phyloP scores from a whole-genome alignment of 1,284 basidiomycete species.

The Gomphus bonarii region DNA sequence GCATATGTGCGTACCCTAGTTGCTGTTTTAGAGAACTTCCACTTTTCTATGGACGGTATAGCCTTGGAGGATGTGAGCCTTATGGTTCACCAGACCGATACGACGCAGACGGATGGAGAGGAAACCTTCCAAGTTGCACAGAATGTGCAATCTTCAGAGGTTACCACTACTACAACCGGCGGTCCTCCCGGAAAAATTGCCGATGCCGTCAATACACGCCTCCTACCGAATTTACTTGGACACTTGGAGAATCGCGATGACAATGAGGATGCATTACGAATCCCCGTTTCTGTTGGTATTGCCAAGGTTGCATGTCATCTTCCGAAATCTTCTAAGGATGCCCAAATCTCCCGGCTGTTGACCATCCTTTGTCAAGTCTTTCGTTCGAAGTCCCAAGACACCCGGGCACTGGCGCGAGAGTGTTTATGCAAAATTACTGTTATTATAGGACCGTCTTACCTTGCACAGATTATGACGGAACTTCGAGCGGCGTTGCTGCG shows the following conservation, averaged over 20 bases:
- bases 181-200: constrained; percentile 36
- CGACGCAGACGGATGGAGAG: constrained; percentile 20
- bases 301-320: constrained; percentile 79
- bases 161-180: constrained; percentile 22
- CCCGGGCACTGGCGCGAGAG: constrained; percentile 80
- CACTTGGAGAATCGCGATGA: constrained; percentile 82
- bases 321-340: constrained; percentile 55
- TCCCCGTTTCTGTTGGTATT: constrained; percentile 86
- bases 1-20: constrained; percentile 84
- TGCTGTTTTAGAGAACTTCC: constrained; percentile 84
- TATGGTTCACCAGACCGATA: not conserved
- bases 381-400: constrained; percentile 89
- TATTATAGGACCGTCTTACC: constrained; percentile 64
- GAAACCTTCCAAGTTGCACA: constrained; percentile 21
- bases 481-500: constrained; percentile 75
- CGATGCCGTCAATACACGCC: constrained; percentile 65
- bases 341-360: constrained; percentile 72
- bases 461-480: constrained; percentile 71
- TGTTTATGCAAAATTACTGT: constrained; percentile 78
- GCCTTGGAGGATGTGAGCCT: constrained; percentile 20
- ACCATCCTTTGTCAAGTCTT: constrained; percentile 83
- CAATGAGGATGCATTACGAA: constrained; percentile 74
- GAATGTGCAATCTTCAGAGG: constrained; percentile 23
- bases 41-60: constrained; percentile 71
- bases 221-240: constrained; percentile 68